Evolutionary conservation across 257 asterid genomes (phyloP).

Genomic region (Rauvolfia tetraphylla): DNA sequence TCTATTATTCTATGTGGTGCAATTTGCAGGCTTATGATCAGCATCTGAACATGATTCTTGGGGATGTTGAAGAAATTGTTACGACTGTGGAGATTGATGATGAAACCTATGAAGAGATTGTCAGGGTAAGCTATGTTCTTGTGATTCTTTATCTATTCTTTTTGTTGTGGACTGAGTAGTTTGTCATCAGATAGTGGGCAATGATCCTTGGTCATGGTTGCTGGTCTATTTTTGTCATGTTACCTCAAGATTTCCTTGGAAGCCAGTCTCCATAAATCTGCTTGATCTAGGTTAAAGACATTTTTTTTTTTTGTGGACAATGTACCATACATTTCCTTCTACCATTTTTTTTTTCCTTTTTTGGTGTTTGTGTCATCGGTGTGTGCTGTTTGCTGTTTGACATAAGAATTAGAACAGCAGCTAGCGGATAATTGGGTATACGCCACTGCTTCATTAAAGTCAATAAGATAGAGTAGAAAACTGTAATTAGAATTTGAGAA

Average conservation of each 20-base stretch:
- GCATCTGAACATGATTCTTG: constrained; percentile 97
- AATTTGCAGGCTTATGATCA: constrained; percentile 91
- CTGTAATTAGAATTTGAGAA: not conserved
- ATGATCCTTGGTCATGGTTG: not conserved
- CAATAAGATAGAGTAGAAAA: not conserved
- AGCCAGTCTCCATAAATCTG: not conserved
- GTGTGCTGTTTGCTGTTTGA: not conserved
- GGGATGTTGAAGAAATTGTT: constrained; percentile 91
- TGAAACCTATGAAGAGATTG: constrained; percentile 96
- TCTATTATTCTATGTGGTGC: not conserved
- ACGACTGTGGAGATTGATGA: constrained; percentile 94
- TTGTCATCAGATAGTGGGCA: not conserved
- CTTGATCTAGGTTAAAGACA: not conserved
- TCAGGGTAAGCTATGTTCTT: constrained; percentile 56
- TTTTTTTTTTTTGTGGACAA: too few species aligned
- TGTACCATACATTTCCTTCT: too few species aligned
- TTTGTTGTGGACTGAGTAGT: not conserved
- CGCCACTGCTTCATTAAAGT: not conserved
- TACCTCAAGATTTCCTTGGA: not conserved
- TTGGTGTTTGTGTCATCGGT: not conserved
- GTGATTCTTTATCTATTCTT: not conserved
- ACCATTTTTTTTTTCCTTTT: too few species aligned
- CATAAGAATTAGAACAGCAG: not conserved
- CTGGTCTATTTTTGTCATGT: not conserved
- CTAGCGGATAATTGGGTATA: not conserved